phyloP scores from a whole-genome alignment of 306 rosid species.

The Potentilla sterilis region DNA sequence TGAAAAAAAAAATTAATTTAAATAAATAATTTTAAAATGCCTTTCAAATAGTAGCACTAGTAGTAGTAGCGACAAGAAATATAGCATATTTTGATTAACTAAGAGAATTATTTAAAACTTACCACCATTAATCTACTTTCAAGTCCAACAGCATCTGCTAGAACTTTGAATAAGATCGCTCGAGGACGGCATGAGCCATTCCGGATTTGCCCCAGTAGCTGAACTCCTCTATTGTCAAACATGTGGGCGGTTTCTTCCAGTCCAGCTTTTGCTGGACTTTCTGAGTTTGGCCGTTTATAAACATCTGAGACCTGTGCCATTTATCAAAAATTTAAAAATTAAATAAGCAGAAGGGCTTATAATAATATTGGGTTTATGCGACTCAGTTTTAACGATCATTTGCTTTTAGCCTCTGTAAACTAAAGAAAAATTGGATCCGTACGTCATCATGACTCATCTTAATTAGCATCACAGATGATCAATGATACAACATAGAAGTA shows the following conservation, averaged over 20 bases:
- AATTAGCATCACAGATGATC: neutral
- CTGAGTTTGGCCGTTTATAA: conserved; percentile 78
- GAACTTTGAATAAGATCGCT: conserved; percentile 87
- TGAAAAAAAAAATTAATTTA: conserved; percentile 22
- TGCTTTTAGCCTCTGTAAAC: neutral
- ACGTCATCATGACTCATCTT: neutral
- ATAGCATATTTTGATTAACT: conserved; percentile 16
- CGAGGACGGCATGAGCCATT: conserved; percentile 95
- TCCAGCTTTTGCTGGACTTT: conserved; percentile 90
- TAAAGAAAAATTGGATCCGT: neutral
- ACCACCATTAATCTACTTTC: conserved; percentile 93
- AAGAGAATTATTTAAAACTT: conserved; percentile 37
- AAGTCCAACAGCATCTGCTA: conserved; percentile 96
- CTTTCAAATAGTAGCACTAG: conserved; percentile 20
- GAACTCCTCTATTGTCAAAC: conserved; percentile 85
- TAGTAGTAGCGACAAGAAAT: conserved; percentile 5
- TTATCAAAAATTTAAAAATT: neutral
- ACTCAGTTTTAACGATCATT: neutral
- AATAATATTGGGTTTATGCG: neutral
- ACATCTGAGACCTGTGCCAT: conserved; percentile 75
- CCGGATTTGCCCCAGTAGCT: conserved; percentile 88
- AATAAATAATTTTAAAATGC: neutral
- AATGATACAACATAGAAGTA: conserved; percentile 3
- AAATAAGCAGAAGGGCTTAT: neutral
- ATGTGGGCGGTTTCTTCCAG: conserved; percentile 75